Evolutionary conservation across 768 basidiomycete species (phyloP).

Genomic region (Termitomyces sp.): DNA sequence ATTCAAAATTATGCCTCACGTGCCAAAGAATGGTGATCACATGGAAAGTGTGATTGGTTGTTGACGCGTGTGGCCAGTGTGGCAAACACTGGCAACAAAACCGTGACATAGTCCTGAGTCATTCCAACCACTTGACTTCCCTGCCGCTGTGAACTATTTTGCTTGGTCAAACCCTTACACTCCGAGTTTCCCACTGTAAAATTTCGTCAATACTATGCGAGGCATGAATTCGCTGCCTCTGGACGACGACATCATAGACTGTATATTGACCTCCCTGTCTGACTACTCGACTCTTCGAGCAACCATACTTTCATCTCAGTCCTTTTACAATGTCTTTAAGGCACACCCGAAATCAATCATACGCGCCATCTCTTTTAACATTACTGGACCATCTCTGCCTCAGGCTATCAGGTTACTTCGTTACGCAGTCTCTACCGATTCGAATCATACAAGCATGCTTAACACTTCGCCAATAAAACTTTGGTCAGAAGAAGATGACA

Average conservation of each 20-base stretch:
- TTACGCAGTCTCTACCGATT: constrained; percentile 8
- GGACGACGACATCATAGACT: constrained; percentile 29
- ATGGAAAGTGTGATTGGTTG: not conserved
- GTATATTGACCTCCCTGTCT: constrained; percentile 24
- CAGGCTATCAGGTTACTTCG: constrained; percentile 26
- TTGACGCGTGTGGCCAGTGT: constrained; percentile 1
- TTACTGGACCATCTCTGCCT: constrained; percentile 28
- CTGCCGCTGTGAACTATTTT: not conserved
- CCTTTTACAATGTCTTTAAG: constrained; percentile 27
- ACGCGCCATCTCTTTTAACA: constrained; percentile 25
- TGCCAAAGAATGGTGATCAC: constrained; percentile 6
- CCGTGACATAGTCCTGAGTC: not conserved
- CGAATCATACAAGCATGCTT: not conserved
- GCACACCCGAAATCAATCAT: constrained; percentile 27
- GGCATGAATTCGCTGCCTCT: constrained; percentile 19
- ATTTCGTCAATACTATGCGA: constrained; percentile 6
- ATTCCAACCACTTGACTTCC: not conserved
- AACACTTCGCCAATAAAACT: not conserved
- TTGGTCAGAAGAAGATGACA: constrained; percentile 14
- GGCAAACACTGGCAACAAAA: constrained; percentile 4
- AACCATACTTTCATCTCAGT: constrained; percentile 26
- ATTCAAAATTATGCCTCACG: constrained; percentile 4
- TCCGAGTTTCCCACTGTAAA: not conserved
- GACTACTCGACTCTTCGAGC: constrained; percentile 25
- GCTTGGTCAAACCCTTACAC: not conserved